Base-by-base conservation (phyloP, 2,329 filamentous ascomycete genomes). In the Monosporascus ibericus region DNA sequence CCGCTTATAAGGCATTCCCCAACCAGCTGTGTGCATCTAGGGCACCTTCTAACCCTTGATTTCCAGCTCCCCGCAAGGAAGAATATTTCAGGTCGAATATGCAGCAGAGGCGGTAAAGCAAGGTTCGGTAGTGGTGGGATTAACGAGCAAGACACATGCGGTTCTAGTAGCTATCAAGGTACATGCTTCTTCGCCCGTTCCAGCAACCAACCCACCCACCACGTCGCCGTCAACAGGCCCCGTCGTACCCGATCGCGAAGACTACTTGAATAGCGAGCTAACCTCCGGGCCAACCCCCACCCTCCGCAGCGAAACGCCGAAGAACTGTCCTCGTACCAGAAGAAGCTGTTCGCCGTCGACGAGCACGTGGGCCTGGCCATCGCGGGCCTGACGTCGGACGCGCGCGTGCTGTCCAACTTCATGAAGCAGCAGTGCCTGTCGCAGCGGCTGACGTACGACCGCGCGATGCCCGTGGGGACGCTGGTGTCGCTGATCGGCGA, bases 41-140 rank as follows among this genome's bases (percentile, higher is more conserved):
- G 53, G 52, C 56, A 55, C 54, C 54, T 53, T 50, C 57, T 63
- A 54, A 62, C 52, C 9, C 6, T 14, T 20, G 9, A 53, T 57
- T 56, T 52, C 52, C 67, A 96, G 92, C 85, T 99, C 94, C 65
- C 94, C 94, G 58, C 94, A 99, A 80, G 94, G 94, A 70, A 90
- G 94, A 70, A 97, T 99, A 79, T 99, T 99, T 76, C 94, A 99
- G 75, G 95, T 99, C 67, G 94, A 99, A 75, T 99, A 99, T 82
- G 94, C 94, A 66, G 88, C 88, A 71, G 94, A 99, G 79, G 94
- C 94, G 61, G 94, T 99, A 63, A 99, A 97, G 83, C 94, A 97
- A 75, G 94, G 94, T 70, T 97, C 92, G 54, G 94, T 97, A 36
- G 94, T 97, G 48, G 94, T 99, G 55, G 94, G 94, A 60, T 84